phyloP scores from a whole-genome alignment of 208 protist genomes.

The Kentomonas sorsogonicus region DNA sequence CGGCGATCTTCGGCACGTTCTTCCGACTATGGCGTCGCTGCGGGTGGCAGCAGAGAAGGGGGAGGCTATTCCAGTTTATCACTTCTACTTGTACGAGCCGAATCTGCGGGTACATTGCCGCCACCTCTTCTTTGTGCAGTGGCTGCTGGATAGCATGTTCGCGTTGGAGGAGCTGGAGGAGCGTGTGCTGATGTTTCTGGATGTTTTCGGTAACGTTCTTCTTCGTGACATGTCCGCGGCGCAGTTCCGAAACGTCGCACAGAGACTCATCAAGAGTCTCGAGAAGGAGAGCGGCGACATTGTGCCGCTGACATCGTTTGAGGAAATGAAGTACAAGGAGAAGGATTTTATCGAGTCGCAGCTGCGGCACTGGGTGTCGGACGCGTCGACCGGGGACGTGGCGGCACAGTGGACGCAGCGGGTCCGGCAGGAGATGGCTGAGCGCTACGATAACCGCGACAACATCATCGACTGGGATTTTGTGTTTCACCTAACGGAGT shows the following conservation, averaged over 20 bases:
- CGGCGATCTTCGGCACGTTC: conserved; percentile 79
- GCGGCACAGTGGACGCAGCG: conserved; percentile 54
- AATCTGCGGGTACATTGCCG: conserved; percentile 81
- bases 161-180: conserved; percentile 84
- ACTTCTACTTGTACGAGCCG: conserved; percentile 89
- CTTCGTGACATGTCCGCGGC: conserved; percentile 74
- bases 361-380: conserved; percentile 64
- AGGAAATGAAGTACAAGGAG: conserved; percentile 85
- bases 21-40: conserved; percentile 67
- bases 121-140: conserved; percentile 89
- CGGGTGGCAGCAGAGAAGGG: conserved; percentile 21
- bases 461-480: conserved; percentile 93
- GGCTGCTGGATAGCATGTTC: conserved; percentile 87
- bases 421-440: conserved; percentile 84
- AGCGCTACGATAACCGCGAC: conserved; percentile 89
- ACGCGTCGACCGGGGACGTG: conserved; percentile 48
- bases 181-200: conserved; percentile 86
- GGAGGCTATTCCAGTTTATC: too few relatives aligned
- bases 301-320: conserved; percentile 33
- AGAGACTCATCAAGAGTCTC: conserved; percentile 44
- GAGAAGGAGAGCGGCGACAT: conserved; percentile 31
- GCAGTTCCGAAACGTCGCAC: conserved; percentile 59
- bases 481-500: conserved; percentile 77
- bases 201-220: conserved; percentile 77
- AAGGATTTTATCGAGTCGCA: conserved; percentile 83